Conservation (phyloP, 1,284 basidiomycete genomes). For the Pulveroboletus sp. region DNA sequence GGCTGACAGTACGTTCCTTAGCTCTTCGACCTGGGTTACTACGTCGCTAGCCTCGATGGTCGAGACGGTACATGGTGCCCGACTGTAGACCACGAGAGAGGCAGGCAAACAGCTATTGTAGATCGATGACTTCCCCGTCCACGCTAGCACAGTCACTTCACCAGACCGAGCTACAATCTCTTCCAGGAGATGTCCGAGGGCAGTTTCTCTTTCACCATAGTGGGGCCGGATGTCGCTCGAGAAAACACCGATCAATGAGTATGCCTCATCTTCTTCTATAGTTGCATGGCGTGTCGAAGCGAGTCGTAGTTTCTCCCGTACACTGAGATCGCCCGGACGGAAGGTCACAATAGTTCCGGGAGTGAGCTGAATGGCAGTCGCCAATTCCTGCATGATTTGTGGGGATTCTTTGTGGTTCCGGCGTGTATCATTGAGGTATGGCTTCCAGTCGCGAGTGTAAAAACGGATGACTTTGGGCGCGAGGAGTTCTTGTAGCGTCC, state of each 20-base stretch:
- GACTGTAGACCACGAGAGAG: not conserved
- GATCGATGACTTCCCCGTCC: not conserved
- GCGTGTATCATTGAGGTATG: not conserved
- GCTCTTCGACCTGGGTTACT: not conserved
- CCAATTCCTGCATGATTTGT: not conserved
- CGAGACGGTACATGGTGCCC: not conserved
- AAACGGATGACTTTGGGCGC: conserved; percentile 10
- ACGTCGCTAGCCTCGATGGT: not conserved
- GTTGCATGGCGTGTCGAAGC: conserved; percentile 2
- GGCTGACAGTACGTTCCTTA: not conserved
- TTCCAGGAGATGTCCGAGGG: conserved; percentile 1
- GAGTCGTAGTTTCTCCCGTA: conserved; percentile 6
- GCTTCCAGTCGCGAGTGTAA: conserved; percentile 9
- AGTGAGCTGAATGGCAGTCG: not conserved
- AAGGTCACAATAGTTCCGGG: not conserved
- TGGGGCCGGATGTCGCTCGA: conserved; percentile 4
- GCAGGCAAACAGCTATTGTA: conserved; percentile 5
- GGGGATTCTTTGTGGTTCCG: conserved; percentile 6
- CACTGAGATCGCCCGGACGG: not conserved
- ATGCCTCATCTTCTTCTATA: conserved; percentile 3
- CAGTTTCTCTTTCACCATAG: conserved; percentile 4
- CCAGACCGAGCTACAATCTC: not conserved
- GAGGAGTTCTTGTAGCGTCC: conserved; percentile 5
- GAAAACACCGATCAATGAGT: conserved; percentile 9
- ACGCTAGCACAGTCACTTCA: not conserved